Base-by-base conservation (phyloP, 108 stramenopile species). In the Aurantiochytrium sp. region DNA sequence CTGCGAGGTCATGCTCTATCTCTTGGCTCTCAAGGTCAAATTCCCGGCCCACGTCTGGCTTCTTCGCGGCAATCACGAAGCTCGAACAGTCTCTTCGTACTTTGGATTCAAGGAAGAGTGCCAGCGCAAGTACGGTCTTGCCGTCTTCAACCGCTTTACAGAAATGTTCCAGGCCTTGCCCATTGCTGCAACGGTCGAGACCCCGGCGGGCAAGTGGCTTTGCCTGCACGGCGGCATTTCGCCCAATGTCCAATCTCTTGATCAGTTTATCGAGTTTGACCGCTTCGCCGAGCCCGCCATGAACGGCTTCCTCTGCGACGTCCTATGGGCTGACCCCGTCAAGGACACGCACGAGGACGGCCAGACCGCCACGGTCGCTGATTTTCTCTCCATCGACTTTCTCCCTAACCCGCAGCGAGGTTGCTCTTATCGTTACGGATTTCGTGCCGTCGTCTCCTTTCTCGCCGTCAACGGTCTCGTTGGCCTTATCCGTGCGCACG, bases 31-130 rank as follows among this genome's bases (percentile, higher is more conserved):
- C 53, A 93, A 93, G 88, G 83, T 92, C 23, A 42, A 91, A 55
- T 71, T 60, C 69, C 93, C 93, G 23, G 43, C 47, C 19, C 58
- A 49, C 43, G 90, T 94, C 23, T 90, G 64, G 5, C 87, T 94
- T 51, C 91, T 93, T 60, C 90, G 94, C 10, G 94, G 87, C 45
- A 88, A 92, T 53, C 92, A 93, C 35, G 90, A 92, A 23, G 76
- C 76, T 49, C 72, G 92, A n/a, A 72, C 90, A 47, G 92, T 92
- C 25, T 91, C 92, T 23, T 89, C 91, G n/a, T 90, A 90, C 92
- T 93, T 92, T 88, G 93, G 93, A 1, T 93, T 93, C 88, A 92
- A 93, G 91, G 93, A 93, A 43, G 93, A 93, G 88, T 93, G 93
- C 90, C 89, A 92, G 88, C 43, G 25, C 21, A 93, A 93, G 91